Conservation (phyloP, 2,329 filamentous ascomycete species). For the Fusarium circinatum region DNA sequence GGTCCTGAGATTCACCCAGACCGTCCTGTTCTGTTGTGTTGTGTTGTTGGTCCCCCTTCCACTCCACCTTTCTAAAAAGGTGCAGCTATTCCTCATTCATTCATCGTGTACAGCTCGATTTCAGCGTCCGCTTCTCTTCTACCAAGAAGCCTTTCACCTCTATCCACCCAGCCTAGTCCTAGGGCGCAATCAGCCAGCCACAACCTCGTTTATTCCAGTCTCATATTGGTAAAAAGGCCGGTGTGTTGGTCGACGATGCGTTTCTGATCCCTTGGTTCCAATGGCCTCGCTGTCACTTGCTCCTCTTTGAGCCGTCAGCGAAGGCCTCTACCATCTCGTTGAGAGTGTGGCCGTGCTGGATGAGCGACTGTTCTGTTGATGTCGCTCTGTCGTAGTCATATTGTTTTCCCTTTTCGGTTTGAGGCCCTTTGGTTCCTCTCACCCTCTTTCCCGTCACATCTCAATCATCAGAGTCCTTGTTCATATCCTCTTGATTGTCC, state of each 20-base stretch:
- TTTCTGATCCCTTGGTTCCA: conserved; percentile 19
- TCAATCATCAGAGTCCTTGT: conserved; percentile 44
- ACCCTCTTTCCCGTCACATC: conserved; percentile 11
- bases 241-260: conserved; percentile 17
- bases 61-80: conserved; percentile 23
- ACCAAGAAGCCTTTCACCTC: conserved; percentile 17
- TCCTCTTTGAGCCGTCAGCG: conserved; percentile 19
- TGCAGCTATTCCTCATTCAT: conserved; percentile 30
- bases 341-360: conserved; percentile 12
- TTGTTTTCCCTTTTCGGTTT: conserved; percentile 28
- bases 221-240: conserved; percentile 3
- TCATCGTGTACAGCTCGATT: conserved; percentile 24
- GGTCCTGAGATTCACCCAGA: conserved; percentile 15
- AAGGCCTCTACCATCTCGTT: conserved; percentile 5
- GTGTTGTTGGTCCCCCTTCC: conserved; percentile 9
- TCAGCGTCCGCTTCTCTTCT: conserved; percentile 21
- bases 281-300: conserved; percentile 31
- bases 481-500: conserved; percentile 43
- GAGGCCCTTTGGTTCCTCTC: conserved; percentile 31
- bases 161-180: conserved; percentile 27
- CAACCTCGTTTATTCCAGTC: conserved; percentile 11
- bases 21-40: not conserved
- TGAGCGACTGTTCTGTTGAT: conserved; percentile 13
- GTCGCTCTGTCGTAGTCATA: conserved; percentile 22
- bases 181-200: conserved; percentile 30